Evolutionary conservation across 176 grass and related monocot genomes (phyloP), one percentile per base, ranked within the genome.

Genomic region (Musa beccarii): DNA sequence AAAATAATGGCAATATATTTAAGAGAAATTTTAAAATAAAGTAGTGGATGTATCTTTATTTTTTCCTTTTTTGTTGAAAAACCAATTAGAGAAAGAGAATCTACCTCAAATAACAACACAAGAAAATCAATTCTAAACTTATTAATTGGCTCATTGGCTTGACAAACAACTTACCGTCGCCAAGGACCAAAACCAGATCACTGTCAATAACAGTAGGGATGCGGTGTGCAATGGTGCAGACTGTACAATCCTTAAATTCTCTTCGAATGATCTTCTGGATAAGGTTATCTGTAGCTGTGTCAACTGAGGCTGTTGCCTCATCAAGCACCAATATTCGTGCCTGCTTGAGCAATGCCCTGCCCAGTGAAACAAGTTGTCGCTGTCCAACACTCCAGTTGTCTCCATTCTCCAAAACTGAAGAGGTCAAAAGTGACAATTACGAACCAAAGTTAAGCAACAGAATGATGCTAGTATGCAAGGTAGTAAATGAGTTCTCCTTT

Each of bases 321-420:
- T 99, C 95, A 61, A 99, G 88, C 75, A 99, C 95, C 64, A 99
- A 83, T 53, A 99, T 99, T 77, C 86, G 87, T 54, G 95, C 88
- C 78, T 91, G 90, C 74, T 99, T 99, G 11, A 99, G 88, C 79
- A 94, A 71, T 14, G 95, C 95, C 72, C 95, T 86, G 15, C 95
- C 95, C 23, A 99, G 15, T 26, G 95, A 89, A 79, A 99, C 88
- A 82, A 99, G 95, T 54, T 99, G 95, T 12, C 95, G 84, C 59
- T 99, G 95, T 49, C 95, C 95, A 52, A 94, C 95, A 66, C 95
- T 99, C 95, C 95, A 99, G 84, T 99, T 99, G 70, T 99, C 95
- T 54, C 95, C 95, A 72, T 99, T 99, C 85, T 99, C 95, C 69
- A 91, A 53, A 54, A 99, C 95, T 99, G 81, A 21, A 89, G 21